Evolutionary conservation across 176 grass and related monocot species (phyloP).

Genomic region (Chrysopogon serrulatus): DNA sequence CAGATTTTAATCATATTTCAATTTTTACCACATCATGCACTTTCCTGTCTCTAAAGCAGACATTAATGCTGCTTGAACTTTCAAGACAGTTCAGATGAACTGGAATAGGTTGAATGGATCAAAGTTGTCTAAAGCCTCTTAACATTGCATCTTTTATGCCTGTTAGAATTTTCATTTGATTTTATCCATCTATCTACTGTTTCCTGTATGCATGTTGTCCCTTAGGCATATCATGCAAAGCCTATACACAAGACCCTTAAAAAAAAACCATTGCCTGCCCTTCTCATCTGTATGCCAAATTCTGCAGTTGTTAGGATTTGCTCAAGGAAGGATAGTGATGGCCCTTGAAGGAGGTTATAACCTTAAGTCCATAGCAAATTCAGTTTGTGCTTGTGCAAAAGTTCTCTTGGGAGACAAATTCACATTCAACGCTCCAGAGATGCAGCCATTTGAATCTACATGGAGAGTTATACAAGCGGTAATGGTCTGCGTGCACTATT

Average conservation of each 20-base stretch:
- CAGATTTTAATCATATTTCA: not conserved
- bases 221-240: constrained; percentile 8
- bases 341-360: constrained; percentile 96
- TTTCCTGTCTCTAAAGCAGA: not conserved
- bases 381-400: constrained; percentile 74
- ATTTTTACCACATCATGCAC: not conserved
- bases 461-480: constrained; percentile 84
- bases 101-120: not conserved
- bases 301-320: constrained; percentile 72
- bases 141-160: not conserved
- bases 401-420: constrained; percentile 78
- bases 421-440: constrained; percentile 28
- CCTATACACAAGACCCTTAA: not conserved
- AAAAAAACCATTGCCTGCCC: not conserved
- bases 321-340: constrained; percentile 93
- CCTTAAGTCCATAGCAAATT: constrained; percentile 85
- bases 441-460: constrained; percentile 68
- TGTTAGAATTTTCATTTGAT: constrained; percentile 7
- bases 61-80: not conserved
- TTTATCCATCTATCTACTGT: not conserved
- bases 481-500: constrained; percentile 40
- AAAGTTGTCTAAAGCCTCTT: not conserved
- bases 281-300: constrained; percentile 26
- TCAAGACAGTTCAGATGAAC: not conserved
- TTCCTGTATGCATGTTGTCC: constrained; percentile 4